phyloP scores from a whole-genome alignment of 352 stramenopile species.

The Thalassiosira gravida region DNA sequence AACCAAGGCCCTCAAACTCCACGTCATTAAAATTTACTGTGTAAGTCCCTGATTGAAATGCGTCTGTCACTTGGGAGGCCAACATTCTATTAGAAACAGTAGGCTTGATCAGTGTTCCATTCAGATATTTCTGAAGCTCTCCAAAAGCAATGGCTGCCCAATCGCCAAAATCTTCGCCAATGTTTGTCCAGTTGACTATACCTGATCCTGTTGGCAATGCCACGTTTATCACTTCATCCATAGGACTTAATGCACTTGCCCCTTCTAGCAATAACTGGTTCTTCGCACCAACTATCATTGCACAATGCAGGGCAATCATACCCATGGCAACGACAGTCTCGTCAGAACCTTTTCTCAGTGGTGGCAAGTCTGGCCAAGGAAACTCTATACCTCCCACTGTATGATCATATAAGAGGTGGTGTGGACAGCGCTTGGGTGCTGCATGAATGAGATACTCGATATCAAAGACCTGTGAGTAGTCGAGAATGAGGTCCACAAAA shows the following conservation, averaged over 20 bases:
- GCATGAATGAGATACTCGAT: slow-evolving; percentile 21
- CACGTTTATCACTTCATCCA: background rate
- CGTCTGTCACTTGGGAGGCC: background rate
- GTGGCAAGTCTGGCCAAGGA: slow-evolving; percentile 6
- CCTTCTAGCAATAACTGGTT: slow-evolving; percentile 42
- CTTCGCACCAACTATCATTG: slow-evolving; percentile 29
- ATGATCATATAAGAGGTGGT: slow-evolving; percentile 16
- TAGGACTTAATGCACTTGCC: background rate
- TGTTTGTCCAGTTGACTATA: slow-evolving; percentile 7
- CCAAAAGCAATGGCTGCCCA: background rate
- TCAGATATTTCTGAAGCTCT: background rate
- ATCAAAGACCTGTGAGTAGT: slow-evolving; percentile 9
- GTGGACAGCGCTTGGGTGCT: slow-evolving; percentile 33
- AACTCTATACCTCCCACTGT: background rate
- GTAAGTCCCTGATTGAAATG: background rate
- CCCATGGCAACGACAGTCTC: slow-evolving; percentile 31
- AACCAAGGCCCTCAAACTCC: slow-evolving; percentile 8
- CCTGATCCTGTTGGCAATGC: background rate
- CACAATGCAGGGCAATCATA: slow-evolving; percentile 28
- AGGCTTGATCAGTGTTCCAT: background rate
- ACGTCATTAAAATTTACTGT: background rate
- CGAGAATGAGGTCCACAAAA: slow-evolving; percentile 12
- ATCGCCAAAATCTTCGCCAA: slow-evolving; percentile 3
- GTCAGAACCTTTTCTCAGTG: slow-evolving; percentile 16
- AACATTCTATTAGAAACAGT: background rate